These are phyloP conservation scores for Prunus padus DNA, from an alignment of 306 rosid species.

Conservation along the genomic window DNA sequence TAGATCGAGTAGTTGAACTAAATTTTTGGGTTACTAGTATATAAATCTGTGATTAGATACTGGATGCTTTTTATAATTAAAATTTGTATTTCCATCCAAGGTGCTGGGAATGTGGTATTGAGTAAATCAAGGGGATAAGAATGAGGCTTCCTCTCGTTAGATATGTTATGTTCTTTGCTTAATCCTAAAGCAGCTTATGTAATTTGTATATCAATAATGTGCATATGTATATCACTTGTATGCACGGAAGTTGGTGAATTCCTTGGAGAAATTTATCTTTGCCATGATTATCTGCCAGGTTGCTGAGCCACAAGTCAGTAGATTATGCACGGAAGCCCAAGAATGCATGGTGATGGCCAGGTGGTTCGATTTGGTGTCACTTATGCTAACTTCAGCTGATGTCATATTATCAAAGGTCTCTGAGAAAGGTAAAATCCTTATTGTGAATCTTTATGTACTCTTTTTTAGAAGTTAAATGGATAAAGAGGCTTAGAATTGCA, in stretches of 20 bases:
- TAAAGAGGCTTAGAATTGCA: background rate
- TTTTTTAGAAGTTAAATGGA: slow-evolving; percentile 2
- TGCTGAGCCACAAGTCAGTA: slow-evolving; percentile 77
- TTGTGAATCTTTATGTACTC: background rate
- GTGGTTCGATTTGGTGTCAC: slow-evolving; percentile 80
- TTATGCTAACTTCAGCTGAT: slow-evolving; percentile 88
- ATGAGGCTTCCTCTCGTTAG: background rate
- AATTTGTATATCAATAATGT: background rate
- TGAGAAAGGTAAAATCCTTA: slow-evolving; percentile 66
- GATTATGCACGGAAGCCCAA: slow-evolving; percentile 74
- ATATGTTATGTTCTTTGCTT: background rate
- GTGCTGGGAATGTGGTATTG: too few relatives aligned
- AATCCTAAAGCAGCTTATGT: background rate
- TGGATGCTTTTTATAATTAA: background rate
- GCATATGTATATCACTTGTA: background rate
- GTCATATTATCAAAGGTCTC: slow-evolving; percentile 84
- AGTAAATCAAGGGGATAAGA: background rate
- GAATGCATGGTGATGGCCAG: slow-evolving; percentile 63
- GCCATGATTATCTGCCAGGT: slow-evolving; percentile 45
- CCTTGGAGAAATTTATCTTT: slow-evolving; percentile 4
- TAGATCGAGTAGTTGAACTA: slow-evolving; percentile 4
- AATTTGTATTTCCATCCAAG: too few relatives aligned
- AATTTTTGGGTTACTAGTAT: background rate
- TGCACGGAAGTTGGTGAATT: background rate
- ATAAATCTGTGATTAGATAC: background rate